phyloP scores from a whole-genome alignment of 2,329 filamentous ascomycete genomes.

The Trichoderma atrobrunneum region DNA sequence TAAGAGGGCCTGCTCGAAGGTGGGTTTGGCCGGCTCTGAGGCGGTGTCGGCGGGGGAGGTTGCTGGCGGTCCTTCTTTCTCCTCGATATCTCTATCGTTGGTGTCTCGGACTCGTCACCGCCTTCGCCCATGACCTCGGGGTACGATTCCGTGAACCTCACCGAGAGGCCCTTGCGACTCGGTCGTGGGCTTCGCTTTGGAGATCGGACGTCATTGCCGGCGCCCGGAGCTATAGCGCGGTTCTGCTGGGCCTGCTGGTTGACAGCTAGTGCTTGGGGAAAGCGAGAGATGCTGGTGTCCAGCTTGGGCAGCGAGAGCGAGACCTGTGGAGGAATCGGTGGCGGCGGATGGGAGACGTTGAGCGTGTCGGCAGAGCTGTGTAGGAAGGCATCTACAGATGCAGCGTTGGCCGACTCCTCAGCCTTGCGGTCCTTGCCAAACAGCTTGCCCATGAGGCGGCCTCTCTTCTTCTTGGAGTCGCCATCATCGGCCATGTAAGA shows the following conservation, averaged over 20 bases:
- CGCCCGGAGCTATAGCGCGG: conserved; percentile 39
- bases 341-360: conserved; percentile 50
- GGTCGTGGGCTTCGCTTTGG: conserved; percentile 45
- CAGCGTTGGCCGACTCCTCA: conserved; percentile 32
- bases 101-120: conserved; percentile 77
- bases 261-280: conserved; percentile 45
- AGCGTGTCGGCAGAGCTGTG: conserved; percentile 52
- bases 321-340: conserved; percentile 42
- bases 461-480: conserved; percentile 40
- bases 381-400: conserved; percentile 56
- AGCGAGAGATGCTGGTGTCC: conserved; percentile 56
- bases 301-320: conserved; percentile 54
- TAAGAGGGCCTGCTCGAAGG: conserved; percentile 16
- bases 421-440: conserved; percentile 44
- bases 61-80: conserved; percentile 45
- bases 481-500: conserved; percentile 38
- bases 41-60: conserved; percentile 32
- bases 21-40: conserved; percentile 22
- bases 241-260: conserved; percentile 42
- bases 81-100: conserved; percentile 67
- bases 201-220: conserved; percentile 40
- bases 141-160: conserved; percentile 68
- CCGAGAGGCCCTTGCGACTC: conserved; percentile 65
- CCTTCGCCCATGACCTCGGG: conserved; percentile 88
- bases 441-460: conserved; percentile 62